Conservation (phyloP, 495 filamentous ascomycete genomes). For the Penicillium angulare region DNA sequence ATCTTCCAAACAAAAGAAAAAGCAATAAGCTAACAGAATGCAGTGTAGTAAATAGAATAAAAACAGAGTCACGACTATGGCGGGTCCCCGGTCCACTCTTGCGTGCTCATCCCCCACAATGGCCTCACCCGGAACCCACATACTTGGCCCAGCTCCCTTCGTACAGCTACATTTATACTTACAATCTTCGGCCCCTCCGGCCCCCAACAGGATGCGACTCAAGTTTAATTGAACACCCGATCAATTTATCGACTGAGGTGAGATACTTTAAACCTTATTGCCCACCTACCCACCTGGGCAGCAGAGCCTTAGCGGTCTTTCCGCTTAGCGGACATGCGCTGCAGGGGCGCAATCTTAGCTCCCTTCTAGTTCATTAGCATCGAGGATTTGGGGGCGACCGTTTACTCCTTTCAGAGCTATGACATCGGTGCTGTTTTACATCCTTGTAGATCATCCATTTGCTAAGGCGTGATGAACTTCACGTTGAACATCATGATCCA, state of each 20-base stretch:
- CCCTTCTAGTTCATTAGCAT: not conserved
- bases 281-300: no score
- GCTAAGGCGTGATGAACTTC: no score
- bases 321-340: not conserved
- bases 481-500: no score
- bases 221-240: not conserved
- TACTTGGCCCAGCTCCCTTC: no score
- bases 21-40: no score
- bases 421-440: not conserved
- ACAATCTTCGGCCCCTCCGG: not conserved
- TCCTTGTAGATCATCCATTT: no score
- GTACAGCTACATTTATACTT: no score
- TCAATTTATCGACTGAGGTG: no score
- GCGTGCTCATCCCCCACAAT: constrained; percentile 23
- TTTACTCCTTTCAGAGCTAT: not conserved
- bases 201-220: not conserved
- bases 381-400: not conserved
- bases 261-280: not conserved
- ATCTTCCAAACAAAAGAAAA: no score
- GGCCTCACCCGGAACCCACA: constrained; percentile 17
- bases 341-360: not conserved
- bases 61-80: no score
- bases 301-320: no score
- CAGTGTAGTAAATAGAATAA: not conserved
- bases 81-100: constrained; percentile 11